Evolutionary conservation across 768 basidiomycete genomes (phyloP).

Genomic region (Mycena metata): DNA sequence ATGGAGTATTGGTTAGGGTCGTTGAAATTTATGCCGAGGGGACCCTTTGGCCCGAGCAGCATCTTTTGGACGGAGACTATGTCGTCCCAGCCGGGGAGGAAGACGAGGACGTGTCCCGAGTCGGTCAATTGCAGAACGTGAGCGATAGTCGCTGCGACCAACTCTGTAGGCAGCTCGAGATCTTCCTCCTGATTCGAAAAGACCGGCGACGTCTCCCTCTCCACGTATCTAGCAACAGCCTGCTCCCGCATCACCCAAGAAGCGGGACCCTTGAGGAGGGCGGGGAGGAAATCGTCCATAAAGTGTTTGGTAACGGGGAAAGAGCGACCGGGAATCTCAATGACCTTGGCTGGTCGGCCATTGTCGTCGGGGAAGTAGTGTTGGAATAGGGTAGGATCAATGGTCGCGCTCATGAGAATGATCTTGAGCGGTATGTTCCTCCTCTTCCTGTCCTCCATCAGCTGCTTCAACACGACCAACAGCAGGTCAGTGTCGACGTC

Average conservation of each 20-base stretch:
- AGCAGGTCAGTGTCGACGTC: conserved; percentile 94
- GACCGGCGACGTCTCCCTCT: conserved; percentile 60
- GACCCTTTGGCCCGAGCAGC: conserved; percentile 63
- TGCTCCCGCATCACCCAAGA: conserved; percentile 81
- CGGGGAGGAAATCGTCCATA: conserved; percentile 80
- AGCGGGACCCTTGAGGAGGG: conserved; percentile 58
- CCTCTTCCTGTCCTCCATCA: conserved; percentile 80
- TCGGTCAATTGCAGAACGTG: conserved; percentile 81
- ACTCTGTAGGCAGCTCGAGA: conserved; percentile 82
- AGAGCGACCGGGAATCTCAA: conserved; percentile 91
- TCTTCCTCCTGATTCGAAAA: conserved; percentile 56
- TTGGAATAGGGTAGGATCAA: conserved; percentile 91
- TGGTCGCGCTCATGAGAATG: conserved; percentile 96
- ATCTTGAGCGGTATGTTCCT: conserved; percentile 84
- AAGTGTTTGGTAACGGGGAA: conserved; percentile 89
- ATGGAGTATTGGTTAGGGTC: conserved; percentile 72
- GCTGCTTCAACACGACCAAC: conserved; percentile 88
- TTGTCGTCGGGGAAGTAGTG: conserved; percentile 81
- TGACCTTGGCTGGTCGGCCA: conserved; percentile 73
- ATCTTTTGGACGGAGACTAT: conserved; percentile 79
- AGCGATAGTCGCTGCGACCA: conserved; percentile 85
- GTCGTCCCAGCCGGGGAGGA: conserved; percentile 95
- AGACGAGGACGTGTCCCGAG: conserved; percentile 91
- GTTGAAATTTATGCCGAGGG: conserved; percentile 72
- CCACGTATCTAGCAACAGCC: conserved; percentile 77